These are phyloP conservation scores for Beauveria brongniartii DNA, from an alignment of 2,329 filamentous ascomycete genomes.

Conservation along the genomic window DNA sequence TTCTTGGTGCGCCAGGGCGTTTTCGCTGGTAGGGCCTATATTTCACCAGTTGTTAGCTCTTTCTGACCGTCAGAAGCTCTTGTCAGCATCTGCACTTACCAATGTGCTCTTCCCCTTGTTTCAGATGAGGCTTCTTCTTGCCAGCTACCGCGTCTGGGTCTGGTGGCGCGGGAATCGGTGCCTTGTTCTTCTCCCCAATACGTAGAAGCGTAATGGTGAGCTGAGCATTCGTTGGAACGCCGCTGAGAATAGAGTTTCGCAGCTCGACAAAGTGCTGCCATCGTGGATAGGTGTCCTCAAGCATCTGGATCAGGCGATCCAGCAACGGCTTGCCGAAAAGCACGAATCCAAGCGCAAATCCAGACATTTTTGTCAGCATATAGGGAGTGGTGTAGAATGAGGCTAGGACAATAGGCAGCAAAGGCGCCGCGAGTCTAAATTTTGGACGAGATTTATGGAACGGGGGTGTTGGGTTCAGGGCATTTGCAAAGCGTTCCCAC, in stretches of 20 bases:
- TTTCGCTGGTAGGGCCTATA: neutral
- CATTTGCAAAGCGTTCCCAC: slow-evolving; percentile 44
- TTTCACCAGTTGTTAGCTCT: no score
- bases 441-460: slow-evolving; percentile 48
- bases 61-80: neutral
- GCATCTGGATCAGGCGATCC: slow-evolving; percentile 44
- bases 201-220: slow-evolving; percentile 73
- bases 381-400: slow-evolving; percentile 21
- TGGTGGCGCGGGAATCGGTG: slow-evolving; percentile 60
- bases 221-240: slow-evolving; percentile 80
- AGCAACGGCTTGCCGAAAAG: slow-evolving; percentile 79
- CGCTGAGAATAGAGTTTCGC: slow-evolving; percentile 68
- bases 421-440: slow-evolving; percentile 43
- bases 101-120: neutral
- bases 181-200: slow-evolving; percentile 72
- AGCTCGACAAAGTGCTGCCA: slow-evolving; percentile 71
- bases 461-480: slow-evolving; percentile 54
- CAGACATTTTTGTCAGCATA: slow-evolving; percentile 54
- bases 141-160: neutral
- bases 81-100: neutral
- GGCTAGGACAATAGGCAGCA: slow-evolving; percentile 31
- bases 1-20: neutral
- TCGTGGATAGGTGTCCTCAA: slow-evolving; percentile 56
- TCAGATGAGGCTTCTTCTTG: neutral
- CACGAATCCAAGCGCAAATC: slow-evolving; percentile 60